A percentile compares a stretch with the other conserved stretches of the same genome.
phyloP scores from a whole-genome alignment of 1,139 yeast species.

The Starmera stellimalicola region DNA sequence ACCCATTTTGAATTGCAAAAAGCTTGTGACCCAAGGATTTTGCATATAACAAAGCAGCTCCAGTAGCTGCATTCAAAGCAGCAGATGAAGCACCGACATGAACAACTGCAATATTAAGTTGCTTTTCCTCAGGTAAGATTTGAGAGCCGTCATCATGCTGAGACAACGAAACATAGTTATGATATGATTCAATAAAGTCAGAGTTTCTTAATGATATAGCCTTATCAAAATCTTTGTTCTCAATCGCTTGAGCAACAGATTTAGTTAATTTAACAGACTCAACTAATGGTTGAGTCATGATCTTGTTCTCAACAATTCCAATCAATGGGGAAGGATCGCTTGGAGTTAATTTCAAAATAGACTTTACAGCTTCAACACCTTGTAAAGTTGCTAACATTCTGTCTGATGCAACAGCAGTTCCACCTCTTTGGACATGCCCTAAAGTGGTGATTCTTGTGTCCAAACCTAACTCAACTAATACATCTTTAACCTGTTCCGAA shows the following conservation, averaged over 20 bases:
- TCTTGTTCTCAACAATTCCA: conserved; percentile 62
- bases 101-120: conserved; percentile 59
- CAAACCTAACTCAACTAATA: conserved; percentile 58
- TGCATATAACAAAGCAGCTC: conserved; percentile 67
- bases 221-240: conserved; percentile 45
- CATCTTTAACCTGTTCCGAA: conserved; percentile 58
- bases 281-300: conserved; percentile 58
- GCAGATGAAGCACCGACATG: conserved; percentile 83
- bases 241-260: conserved; percentile 61
- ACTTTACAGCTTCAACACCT: conserved; percentile 79
- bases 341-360: conserved; percentile 61
- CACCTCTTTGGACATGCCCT: conserved; percentile 85
- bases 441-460: conserved; percentile 74
- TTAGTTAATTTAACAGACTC: conserved; percentile 67
- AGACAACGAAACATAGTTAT: conserved; percentile 56
- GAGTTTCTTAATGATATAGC: conserved; percentile 65
- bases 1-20: conserved; percentile 67
- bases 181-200: conserved; percentile 59
- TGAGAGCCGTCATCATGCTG: conserved; percentile 57
- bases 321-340: conserved; percentile 71
- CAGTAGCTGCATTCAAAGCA: conserved; percentile 70
- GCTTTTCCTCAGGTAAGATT: conserved; percentile 42
- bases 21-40: conserved; percentile 69
- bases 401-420: conserved; percentile 76
- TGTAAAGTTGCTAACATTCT: conserved; percentile 68